Evolutionary conservation across 116 monocot genomes (phyloP), one percentile per base, ranked within the genome.

Genomic region (Phalaenopsis hybrid): DNA sequence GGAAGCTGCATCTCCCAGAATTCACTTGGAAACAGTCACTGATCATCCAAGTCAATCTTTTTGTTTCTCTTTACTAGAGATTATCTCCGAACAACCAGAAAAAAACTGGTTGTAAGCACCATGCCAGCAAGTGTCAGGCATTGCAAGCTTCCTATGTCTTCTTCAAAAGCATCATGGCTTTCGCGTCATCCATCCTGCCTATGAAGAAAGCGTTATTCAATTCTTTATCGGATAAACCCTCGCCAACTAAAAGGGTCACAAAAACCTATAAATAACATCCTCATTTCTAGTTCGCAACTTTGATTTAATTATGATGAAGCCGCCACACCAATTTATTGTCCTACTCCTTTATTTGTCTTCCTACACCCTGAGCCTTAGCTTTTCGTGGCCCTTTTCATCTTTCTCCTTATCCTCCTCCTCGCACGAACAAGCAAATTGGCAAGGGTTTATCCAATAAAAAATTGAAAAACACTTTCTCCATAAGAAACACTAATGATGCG

Each of bases 11-110:
- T 61, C 89, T 44, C 1, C 92, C 96, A 6, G 94, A 92, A 70
- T 94, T 92, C 52, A 68, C 83, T 77, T 91, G 89, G 34, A 91
- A 94, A 85, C 96, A 97, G 57, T 85, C 88, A 67, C 89, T 91
- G 34, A 97, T 87, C 57, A 86, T 81, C 96, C 96, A 97, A 0
- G 92, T 91, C 8, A 97, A 63, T 83, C 91, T 85, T 15, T 82
- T 69, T 91, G 88, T 79, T 90, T 94, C 83, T 94, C 94, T 21
- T 91, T 86, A 41, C 92, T 80, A n/a, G 78, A 82, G 23, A 89
- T 59, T 65, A 97, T 92, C 50, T 94, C 92, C 9, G 87, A 79
- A 65, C 96, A 97, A 41, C 92, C 83, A 0, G 91, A 52, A 52
- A 94, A 97, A 2, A 97, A 81, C 20, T 65, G 88, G 45, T 81